These are phyloP conservation scores for Citrus unshiu DNA, from an alignment of 345 rosid species.

Conservation along the genomic window DNA sequence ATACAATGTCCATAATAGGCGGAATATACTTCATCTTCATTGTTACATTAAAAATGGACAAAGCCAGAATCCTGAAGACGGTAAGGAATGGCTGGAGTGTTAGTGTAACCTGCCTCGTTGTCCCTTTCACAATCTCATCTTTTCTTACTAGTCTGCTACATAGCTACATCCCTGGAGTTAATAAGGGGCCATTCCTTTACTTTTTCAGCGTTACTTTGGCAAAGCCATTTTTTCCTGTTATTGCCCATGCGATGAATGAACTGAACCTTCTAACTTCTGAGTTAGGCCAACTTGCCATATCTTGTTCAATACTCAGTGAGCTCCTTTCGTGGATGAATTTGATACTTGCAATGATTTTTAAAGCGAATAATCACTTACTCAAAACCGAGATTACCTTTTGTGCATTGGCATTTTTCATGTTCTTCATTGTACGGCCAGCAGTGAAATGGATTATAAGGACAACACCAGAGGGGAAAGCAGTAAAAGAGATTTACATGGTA, in stretches of 20 bases:
- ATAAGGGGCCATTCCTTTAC: neutral
- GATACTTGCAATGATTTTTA: too few species aligned
- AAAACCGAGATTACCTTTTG: neutral
- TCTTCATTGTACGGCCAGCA: conserved; percentile 7
- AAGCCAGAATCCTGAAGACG: neutral
- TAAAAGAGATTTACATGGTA: neutral
- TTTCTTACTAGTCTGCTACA: neutral
- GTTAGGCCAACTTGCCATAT: conserved; percentile 24
- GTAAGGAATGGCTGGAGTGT: conserved; percentile 12
- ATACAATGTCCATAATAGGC: conserved; percentile 6
- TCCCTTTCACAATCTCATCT: neutral
- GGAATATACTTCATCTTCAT: conserved; percentile 19
- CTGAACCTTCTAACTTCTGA: conserved; percentile 35
- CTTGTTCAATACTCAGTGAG: conserved; percentile 20
- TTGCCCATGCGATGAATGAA: conserved; percentile 16
- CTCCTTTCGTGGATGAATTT: neutral
- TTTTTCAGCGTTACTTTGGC: neutral
- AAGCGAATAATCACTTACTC: too few species aligned
- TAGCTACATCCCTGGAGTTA: neutral
- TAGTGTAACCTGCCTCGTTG: neutral
- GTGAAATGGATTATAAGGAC: conserved; percentile 1
- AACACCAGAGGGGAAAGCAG: conserved; percentile 25
- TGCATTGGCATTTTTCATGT: neutral
- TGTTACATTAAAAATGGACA: conserved; percentile 26
- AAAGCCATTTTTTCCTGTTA: conserved; percentile 8